Conservation (phyloP, 2,329 filamentous ascomycete genomes). For the Ascochyta lentis region DNA sequence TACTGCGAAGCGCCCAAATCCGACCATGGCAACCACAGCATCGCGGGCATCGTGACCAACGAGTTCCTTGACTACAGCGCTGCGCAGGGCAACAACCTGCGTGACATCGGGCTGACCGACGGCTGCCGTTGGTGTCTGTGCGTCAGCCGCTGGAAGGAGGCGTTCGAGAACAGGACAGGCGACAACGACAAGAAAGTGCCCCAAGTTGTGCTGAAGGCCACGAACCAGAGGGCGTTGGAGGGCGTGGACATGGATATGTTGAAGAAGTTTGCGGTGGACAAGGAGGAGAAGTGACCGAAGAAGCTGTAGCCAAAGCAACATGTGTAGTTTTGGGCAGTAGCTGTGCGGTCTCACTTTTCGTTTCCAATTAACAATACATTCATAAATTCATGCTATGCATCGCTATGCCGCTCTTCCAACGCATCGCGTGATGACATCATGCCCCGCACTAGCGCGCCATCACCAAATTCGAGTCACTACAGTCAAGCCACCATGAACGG, state of each 20-base stretch:
- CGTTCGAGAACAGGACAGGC: conserved; percentile 60
- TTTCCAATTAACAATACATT: too few species aligned
- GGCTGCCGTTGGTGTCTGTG: conserved; percentile 71
- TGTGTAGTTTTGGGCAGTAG: not conserved
- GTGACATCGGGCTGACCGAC: conserved; percentile 60
- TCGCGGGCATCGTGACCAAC: conserved; percentile 64
- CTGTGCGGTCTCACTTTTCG: too few species aligned
- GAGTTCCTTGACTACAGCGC: conserved; percentile 69
- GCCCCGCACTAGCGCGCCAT: conserved; percentile 7
- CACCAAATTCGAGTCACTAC: not conserved
- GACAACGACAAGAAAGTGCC: conserved; percentile 57
- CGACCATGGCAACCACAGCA: conserved; percentile 66
- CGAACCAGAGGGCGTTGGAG: conserved; percentile 59
- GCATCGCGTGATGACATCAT: conserved; percentile 8
- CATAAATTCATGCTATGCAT: too few species aligned
- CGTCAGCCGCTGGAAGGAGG: conserved; percentile 66
- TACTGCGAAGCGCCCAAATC: conserved; percentile 63
- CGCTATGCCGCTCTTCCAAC: not conserved
- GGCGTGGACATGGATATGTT: conserved; percentile 58
- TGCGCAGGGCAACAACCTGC: conserved; percentile 65
- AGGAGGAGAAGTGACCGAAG: conserved; percentile 23
- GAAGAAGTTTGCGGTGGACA: conserved; percentile 57
- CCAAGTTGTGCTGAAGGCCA: conserved; percentile 59
- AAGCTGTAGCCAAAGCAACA: not conserved
- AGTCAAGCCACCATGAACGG: not conserved